Evolutionary conservation across 192 early-diverging fungal species (phyloP).

Genomic region (Coemansia pectinata): DNA sequence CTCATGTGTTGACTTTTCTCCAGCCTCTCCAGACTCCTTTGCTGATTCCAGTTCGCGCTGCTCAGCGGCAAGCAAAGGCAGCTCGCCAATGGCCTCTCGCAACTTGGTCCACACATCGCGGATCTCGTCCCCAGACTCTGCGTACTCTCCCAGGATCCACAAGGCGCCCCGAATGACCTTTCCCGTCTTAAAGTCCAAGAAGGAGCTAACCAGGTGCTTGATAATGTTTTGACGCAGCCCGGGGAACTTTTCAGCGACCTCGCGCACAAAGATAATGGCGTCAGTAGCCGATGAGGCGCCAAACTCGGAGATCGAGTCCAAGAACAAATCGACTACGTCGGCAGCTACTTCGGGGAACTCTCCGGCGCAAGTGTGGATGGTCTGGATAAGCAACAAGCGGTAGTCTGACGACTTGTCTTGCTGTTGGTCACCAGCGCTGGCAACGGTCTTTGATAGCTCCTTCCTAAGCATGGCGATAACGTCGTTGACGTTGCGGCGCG

Average conservation of each 20-base stretch:
- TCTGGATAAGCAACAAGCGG: slow-evolving; percentile 91
- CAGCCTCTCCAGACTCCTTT: slow-evolving; percentile 56
- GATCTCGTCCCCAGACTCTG: slow-evolving; percentile 73
- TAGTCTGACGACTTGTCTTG: slow-evolving; percentile 81
- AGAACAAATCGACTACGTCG: slow-evolving; percentile 88
- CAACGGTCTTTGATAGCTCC: slow-evolving; percentile 91
- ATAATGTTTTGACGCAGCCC: slow-evolving; percentile 81
- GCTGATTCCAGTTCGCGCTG: slow-evolving; percentile 80
- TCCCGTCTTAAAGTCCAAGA: slow-evolving; percentile 86
- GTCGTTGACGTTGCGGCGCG: slow-evolving; percentile 89
- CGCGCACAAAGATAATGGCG: slow-evolving; percentile 95
- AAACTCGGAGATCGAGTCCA: slow-evolving; percentile 93
- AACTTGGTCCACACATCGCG: slow-evolving; percentile 83
- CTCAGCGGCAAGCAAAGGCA: slow-evolving; percentile 93
- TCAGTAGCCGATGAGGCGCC: slow-evolving; percentile 82
- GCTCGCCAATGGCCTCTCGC: slow-evolving; percentile 81
- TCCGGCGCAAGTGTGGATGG: slow-evolving; percentile 94
- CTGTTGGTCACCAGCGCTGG: slow-evolving; percentile 64
- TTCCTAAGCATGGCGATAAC: slow-evolving; percentile 93
- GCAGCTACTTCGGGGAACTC: slow-evolving; percentile 95
- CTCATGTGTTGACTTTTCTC: slow-evolving; percentile 23
- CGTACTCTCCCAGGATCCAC: slow-evolving; percentile 99
- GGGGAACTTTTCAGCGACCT: slow-evolving; percentile 97
- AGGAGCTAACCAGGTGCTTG: slow-evolving; percentile 76
- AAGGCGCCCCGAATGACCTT: slow-evolving; percentile 94